phyloP scores from a whole-genome alignment of 2,329 filamentous ascomycete genomes.

The Cladosporium sp. region DNA sequence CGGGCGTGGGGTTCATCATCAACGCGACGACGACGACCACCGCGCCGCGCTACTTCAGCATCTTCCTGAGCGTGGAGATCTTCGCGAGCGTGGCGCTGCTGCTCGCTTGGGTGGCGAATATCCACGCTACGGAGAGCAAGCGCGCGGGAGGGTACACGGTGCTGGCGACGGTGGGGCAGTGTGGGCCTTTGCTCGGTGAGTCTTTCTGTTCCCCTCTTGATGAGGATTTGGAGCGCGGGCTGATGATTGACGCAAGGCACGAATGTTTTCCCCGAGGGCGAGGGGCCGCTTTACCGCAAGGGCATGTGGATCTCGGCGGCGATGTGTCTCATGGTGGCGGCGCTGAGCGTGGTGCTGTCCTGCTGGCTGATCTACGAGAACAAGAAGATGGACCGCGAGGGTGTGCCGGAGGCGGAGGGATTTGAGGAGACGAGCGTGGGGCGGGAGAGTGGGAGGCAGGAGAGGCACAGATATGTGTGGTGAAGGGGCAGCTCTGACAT shows the following conservation, averaged over 20 bases:
- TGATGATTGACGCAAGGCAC: constrained; percentile 41
- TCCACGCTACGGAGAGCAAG: constrained; percentile 33
- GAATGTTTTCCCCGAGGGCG: constrained; percentile 51
- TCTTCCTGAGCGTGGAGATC: constrained; percentile 36
- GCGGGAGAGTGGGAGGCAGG: constrained; percentile 9
- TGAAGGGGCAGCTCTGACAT: constrained; percentile 6
- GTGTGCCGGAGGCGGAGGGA: constrained; percentile 21
- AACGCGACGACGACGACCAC: constrained; percentile 32
- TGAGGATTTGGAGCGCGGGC: neutral
- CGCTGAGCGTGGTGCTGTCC: constrained; percentile 49
- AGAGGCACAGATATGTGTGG: constrained; percentile 20
- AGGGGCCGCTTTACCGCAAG: constrained; percentile 45
- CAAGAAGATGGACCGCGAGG: constrained; percentile 47
- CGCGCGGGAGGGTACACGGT: constrained; percentile 33
- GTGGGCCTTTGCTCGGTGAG: constrained; percentile 10
- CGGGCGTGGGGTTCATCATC: constrained; percentile 37
- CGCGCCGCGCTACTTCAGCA: constrained; percentile 32
- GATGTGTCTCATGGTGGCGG: constrained; percentile 55
- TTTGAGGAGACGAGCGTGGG: constrained; percentile 19
- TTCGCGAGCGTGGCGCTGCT: constrained; percentile 33
- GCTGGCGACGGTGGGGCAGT: constrained; percentile 34
- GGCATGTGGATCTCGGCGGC: constrained; percentile 56
- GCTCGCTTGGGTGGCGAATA: constrained; percentile 35
- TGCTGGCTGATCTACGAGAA: constrained; percentile 56
- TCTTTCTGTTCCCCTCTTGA: neutral